Evolutionary conservation across 2,329 filamentous ascomycete species (phyloP).

Genomic region (Dothidotthia symphoricarpi): DNA sequence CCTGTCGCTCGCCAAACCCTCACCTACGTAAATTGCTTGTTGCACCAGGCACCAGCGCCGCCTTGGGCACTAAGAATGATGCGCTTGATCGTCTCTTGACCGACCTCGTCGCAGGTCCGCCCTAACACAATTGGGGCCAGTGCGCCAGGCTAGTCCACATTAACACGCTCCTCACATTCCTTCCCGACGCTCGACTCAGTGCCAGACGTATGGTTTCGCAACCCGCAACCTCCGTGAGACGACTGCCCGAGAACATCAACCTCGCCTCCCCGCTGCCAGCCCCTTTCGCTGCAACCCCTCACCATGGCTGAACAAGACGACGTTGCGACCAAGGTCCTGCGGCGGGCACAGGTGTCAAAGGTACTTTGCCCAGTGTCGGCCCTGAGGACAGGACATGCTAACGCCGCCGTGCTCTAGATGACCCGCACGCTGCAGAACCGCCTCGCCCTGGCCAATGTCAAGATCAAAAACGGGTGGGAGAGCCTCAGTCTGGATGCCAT

Average conservation of each 20-base stretch:
- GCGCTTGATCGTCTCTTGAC: constrained; percentile 12
- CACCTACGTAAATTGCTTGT: constrained; percentile 6
- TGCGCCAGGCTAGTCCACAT: constrained; percentile 32
- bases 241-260: constrained; percentile 20
- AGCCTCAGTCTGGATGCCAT: constrained; percentile 82
- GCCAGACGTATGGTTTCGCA: constrained; percentile 26
- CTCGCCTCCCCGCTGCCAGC: constrained; percentile 14
- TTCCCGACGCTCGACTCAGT: constrained; percentile 30
- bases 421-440: constrained; percentile 89
- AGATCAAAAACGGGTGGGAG: constrained; percentile 94
- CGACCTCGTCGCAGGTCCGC: constrained; percentile 5
- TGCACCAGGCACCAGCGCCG: not conserved
- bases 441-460: constrained; percentile 93
- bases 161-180: constrained; percentile 29
- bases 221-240: constrained; percentile 30
- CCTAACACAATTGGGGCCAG: constrained; percentile 23
- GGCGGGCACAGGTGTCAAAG: constrained; percentile 47
- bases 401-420: constrained; percentile 60
- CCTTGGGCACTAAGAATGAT: constrained; percentile 8
- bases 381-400: constrained; percentile 27
- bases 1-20: constrained; percentile 16
- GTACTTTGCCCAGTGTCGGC: constrained; percentile 24
- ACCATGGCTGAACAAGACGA: constrained; percentile 41
- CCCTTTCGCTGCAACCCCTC: constrained; percentile 13
- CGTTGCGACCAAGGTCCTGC: constrained; percentile 45